phyloP scores from a whole-genome alignment of 805 yeast species.

The Candida awuae region DNA sequence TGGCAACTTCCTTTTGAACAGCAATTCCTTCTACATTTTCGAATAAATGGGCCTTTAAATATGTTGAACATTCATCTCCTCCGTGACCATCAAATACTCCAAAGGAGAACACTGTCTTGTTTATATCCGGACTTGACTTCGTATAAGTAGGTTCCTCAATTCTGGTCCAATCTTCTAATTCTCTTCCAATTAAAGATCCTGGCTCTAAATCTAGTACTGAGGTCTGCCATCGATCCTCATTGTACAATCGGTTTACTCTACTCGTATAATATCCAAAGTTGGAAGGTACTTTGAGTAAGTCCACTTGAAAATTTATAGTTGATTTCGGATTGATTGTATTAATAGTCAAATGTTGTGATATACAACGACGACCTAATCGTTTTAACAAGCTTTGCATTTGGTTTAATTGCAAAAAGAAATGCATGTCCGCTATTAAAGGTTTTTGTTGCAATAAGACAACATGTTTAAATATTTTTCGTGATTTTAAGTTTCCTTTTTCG shows the following conservation, averaged over 20 bases:
- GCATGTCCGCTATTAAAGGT: too few species aligned
- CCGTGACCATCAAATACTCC: slow-evolving; percentile 95
- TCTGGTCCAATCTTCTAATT: slow-evolving; percentile 4
- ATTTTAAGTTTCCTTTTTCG: too few species aligned
- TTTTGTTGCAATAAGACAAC: too few species aligned
- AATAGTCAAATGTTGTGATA: slow-evolving; percentile 27
- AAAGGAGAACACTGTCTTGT: slow-evolving; percentile 49
- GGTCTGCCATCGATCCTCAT: slow-evolving; percentile 63
- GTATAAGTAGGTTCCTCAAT: slow-evolving; percentile 8
- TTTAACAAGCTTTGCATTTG: not conserved
- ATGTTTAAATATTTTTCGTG: too few species aligned
- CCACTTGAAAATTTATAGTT: slow-evolving; percentile 37
- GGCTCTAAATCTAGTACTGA: slow-evolving; percentile 5
- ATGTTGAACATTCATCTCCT: slow-evolving; percentile 65
- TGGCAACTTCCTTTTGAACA: slow-evolving; percentile 28
- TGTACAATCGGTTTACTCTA: slow-evolving; percentile 65
- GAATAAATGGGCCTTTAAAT: slow-evolving; percentile 47
- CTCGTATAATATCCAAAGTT: slow-evolving; percentile 74
- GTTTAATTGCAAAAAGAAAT: too few species aligned
- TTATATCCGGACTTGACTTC: slow-evolving; percentile 6
- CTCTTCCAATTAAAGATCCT: not conserved
- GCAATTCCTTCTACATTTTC: slow-evolving; percentile 41
- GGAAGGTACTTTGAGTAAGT: slow-evolving; percentile 56
- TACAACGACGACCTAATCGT: slow-evolving; percentile 6
- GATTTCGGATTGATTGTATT: slow-evolving; percentile 16